Evolutionary conservation across 129 eudicot genomes (phyloP).

Genomic region (Tagetes erecta): DNA sequence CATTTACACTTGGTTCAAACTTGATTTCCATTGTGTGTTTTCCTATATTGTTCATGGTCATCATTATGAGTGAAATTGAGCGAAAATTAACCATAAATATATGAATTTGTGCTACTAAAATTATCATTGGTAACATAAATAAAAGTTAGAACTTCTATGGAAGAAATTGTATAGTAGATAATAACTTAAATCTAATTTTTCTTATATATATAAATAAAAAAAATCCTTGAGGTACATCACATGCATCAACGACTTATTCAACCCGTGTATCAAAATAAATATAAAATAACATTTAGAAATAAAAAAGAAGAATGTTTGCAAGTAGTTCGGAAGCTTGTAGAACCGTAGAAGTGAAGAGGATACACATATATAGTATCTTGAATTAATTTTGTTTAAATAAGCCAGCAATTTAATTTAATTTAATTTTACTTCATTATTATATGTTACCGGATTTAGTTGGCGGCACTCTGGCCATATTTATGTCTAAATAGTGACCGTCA

Average conservation of each 20-base stretch:
- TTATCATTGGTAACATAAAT: too few relatives aligned
- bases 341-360: constrained; percentile 9
- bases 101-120: too few relatives aligned
- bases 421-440: background rate
- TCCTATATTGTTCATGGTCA: too few relatives aligned
- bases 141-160: too few relatives aligned
- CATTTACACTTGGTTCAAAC: too few relatives aligned
- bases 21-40: too few relatives aligned
- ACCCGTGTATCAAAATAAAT: too few relatives aligned
- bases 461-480: constrained; percentile 13
- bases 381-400: background rate
- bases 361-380: background rate
- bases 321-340: constrained; percentile 20
- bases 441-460: constrained; percentile 24
- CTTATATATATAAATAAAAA: background rate
- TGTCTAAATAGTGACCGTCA: constrained; percentile 25
- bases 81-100: too few relatives aligned
- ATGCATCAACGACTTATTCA: background rate
- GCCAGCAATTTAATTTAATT: background rate
- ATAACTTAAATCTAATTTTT: background rate
- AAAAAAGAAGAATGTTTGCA: background rate
- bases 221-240: background rate
- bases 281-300: background rate
- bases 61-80: too few relatives aligned
- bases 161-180: too few relatives aligned